These are phyloP conservation scores for Curvularia sp. DNA, from an alignment of 2,329 filamentous ascomycete genomes.

Conservation along the genomic window DNA sequence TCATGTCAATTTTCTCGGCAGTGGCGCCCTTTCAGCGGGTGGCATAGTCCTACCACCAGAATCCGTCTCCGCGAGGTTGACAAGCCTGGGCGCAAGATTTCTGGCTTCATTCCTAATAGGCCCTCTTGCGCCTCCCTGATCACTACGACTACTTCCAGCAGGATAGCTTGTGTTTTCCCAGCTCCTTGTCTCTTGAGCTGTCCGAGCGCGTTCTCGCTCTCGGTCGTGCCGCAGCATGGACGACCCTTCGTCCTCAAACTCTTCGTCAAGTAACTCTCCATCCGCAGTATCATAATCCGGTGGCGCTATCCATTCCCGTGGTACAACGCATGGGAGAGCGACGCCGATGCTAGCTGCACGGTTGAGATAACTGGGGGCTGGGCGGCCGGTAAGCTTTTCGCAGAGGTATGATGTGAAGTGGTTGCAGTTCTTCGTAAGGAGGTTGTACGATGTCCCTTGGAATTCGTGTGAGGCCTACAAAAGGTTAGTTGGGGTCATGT, in stretches of 20 bases:
- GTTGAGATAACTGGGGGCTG: slow-evolving; percentile 79
- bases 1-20: slow-evolving; percentile 51
- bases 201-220: slow-evolving; percentile 37
- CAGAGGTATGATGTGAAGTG: slow-evolving; percentile 84
- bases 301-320: slow-evolving; percentile 80
- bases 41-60: slow-evolving; percentile 54
- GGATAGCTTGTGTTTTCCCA: slow-evolving; percentile 41
- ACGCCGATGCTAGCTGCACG: slow-evolving; percentile 84
- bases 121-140: slow-evolving; percentile 45
- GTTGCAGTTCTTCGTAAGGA: slow-evolving; percentile 86
- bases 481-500: slow-evolving; percentile 22
- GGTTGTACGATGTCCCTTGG: slow-evolving; percentile 77
- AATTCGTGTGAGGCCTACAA: slow-evolving; percentile 71
- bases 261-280: slow-evolving; percentile 70
- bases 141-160: slow-evolving; percentile 44
- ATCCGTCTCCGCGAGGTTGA: slow-evolving; percentile 53
- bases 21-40: slow-evolving; percentile 55
- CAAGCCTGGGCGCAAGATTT: slow-evolving; percentile 45
- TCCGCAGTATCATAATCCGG: slow-evolving; percentile 78
- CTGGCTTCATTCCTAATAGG: slow-evolving; percentile 38
- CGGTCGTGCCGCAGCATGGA: slow-evolving; percentile 63
- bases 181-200: slow-evolving; percentile 37
- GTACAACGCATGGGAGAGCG: slow-evolving; percentile 81
- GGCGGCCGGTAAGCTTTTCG: slow-evolving; percentile 72
- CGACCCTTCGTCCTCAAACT: slow-evolving; percentile 62